Evolutionary conservation across 768 basidiomycete species (phyloP), one percentile per base, ranked within the genome.

Genomic region (Tricholoma furcatifolium): DNA sequence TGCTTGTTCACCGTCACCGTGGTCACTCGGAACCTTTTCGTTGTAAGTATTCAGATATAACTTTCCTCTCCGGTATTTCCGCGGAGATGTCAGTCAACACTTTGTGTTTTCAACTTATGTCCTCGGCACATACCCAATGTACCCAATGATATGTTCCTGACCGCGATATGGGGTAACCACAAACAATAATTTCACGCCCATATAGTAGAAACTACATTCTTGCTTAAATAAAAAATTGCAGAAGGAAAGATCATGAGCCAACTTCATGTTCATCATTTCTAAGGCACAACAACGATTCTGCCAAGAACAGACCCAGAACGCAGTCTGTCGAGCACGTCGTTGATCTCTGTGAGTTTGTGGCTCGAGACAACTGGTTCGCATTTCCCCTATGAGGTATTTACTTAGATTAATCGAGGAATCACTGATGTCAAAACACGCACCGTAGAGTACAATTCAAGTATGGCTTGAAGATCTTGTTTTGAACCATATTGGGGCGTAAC

Each of bases 281-380:
- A 41, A 30, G 44, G 51, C 14, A 53, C 12, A n/a, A 46, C 23
- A 4, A 53, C 51, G n/a, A 40, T 45, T 32, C 51, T 39, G 18
- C 51, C 51, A 12, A 53, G 51, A 30, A 53, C 51, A 18, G 45
- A 24, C 6, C 51, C 51, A 2, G 51, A 53, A 34, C 51, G 51
- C 2, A 53, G 39, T 21, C 40, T 32, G 21, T 53, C 51, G 24
- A 53, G 45, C 11, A 53, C 51, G 14, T 41, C 27, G 18, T 53
- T 53, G 9, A 53, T 42, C 27, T 53, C 51, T n/a, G 38, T n/a
- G 4, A 53, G 51, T 11, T 42, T 46, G n/a, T 53, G 44, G 39
- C 45, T 47, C 14, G 51, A 53, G 31, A 53, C 51, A 31, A 53
- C 30, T 3, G 51, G 51, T 7, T 24, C 40, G 12, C 47, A 31